Evolutionary conservation across 2,329 filamentous ascomycete genomes (phyloP).

Genomic region (Ascochyta clinopodiicola): DNA sequence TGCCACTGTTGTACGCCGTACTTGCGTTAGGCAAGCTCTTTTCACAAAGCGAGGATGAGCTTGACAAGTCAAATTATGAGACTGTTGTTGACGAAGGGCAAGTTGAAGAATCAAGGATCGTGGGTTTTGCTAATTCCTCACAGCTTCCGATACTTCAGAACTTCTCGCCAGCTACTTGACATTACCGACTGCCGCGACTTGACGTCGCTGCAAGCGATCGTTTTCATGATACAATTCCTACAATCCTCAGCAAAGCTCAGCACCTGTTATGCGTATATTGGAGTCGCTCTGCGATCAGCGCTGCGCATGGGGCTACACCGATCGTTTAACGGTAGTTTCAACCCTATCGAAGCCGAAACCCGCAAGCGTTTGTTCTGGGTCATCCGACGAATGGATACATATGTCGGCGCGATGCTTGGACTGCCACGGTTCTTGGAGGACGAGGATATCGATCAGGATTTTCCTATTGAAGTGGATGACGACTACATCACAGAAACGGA

Average conservation of each 20-base stretch:
- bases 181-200: conserved; percentile 61
- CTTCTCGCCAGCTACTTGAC: conserved; percentile 57
- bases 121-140: conserved; percentile 20
- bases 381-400: conserved; percentile 59
- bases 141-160: conserved; percentile 58
- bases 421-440: conserved; percentile 57
- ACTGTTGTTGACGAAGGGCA: conserved; percentile 56
- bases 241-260: conserved; percentile 60
- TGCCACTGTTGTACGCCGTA: conserved; percentile 57
- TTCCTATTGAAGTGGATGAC: conserved; percentile 56
- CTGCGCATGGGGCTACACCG: conserved; percentile 60
- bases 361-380: conserved; percentile 61
- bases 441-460: conserved; percentile 58
- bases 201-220: conserved; percentile 57
- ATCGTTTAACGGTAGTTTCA: conserved; percentile 55
- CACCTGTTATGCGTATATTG: conserved; percentile 61
- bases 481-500: conserved; percentile 58
- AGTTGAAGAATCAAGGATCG: conserved; percentile 2
- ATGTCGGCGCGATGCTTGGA: conserved; percentile 59
- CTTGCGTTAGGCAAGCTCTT: conserved; percentile 57
- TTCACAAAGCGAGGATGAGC: conserved; percentile 47
- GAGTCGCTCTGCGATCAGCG: conserved; percentile 58
- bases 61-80: conserved; percentile 53
- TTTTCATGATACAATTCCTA: conserved; percentile 62
- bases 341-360: conserved; percentile 56